Base-by-base conservation (phyloP, 2,329 filamentous ascomycete genomes). In the Ceratocystis eucalypticola region DNA sequence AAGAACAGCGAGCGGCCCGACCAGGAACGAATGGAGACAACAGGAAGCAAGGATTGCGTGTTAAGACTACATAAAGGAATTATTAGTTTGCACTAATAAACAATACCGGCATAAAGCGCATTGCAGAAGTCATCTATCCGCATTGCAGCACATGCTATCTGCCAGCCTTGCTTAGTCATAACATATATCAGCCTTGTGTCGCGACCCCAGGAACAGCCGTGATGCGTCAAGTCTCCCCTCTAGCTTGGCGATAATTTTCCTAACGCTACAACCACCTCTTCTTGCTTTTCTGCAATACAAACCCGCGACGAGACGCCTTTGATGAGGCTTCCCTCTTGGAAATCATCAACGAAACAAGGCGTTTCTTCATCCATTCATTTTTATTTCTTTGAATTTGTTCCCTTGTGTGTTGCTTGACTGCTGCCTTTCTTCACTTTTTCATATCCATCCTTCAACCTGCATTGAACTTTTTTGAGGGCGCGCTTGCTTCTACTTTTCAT, bases 101-200 rank as follows among this genome's bases (percentile, higher is more conserved):
- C 2, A n/a, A 48, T 48, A 10, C 10, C 37, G 37, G 37, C 37
- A 41, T 41, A 41, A 41, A 41, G 37, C 10, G 37, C 12, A 41
- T 41, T 37, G 33, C 33, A 37, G 33, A 37, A 37, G 8, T 8
- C 8, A 37, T 37, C 10, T 37, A 37, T 10, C 33, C 33, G 33
- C 33, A 37, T 37, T 41, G 37, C 37, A 41, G 37, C 37, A 41
- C 37, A 15, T 41, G 12, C 10, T 12, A 17, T 22, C n/a, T 53
- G n/a, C 46, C 17, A 66, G 64, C 64, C 64, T 64, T 59, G 67
- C 67, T 68, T 68, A 68, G 67, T 68, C 67, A 68, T 15, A 3
- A 1, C 10, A 2, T 20, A 2, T 1, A 10, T 41, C 20, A 68
- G 67, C 67, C 67, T 68, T 61, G 67, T 61, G 67, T 66, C 67